Evolutionary conservation across 164 flowering plant species (phyloP).

Genomic region (Piper betle): DNA sequence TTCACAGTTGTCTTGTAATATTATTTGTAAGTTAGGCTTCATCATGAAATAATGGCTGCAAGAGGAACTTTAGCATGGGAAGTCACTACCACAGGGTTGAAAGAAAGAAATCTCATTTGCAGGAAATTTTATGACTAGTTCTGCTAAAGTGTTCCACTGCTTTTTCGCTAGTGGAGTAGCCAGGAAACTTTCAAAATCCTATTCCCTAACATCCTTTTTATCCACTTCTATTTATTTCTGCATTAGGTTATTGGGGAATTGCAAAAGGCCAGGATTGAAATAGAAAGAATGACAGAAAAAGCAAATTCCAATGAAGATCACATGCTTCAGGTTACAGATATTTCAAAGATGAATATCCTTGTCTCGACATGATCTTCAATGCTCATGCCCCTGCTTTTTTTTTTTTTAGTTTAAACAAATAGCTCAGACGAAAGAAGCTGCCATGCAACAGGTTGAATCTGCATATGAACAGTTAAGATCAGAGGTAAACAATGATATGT

Average conservation of each 20-base stretch:
- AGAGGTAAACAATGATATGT: constrained; percentile 32
- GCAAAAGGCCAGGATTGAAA: constrained; percentile 36
- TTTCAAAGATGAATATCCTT: constrained; percentile 1
- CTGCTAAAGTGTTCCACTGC: no score
- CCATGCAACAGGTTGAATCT: constrained; percentile 69
- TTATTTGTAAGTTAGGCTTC: no score
- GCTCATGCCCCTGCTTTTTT: background rate
- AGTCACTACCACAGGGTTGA: no score
- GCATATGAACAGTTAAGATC: constrained; percentile 57
- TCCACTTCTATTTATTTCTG: background rate
- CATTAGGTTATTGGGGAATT: constrained; percentile 26
- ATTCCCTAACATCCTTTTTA: no score
- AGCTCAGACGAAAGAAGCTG: constrained; percentile 80
- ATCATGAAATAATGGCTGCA: no score
- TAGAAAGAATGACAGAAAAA: constrained; percentile 53
- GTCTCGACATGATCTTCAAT: background rate
- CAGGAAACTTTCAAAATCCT: no score
- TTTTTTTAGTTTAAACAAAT: constrained; percentile 67
- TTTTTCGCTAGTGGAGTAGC: no score
- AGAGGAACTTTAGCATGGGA: no score
- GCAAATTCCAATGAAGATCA: constrained; percentile 58
- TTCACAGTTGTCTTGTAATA: no score
- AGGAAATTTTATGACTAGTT: no score
- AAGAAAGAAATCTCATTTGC: no score
- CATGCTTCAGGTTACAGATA: constrained; percentile 65